These are phyloP conservation scores for Paraphysoderma sedebokerense DNA, from an alignment of 371 early-diverging fungal genomes.

Conservation along the genomic window DNA sequence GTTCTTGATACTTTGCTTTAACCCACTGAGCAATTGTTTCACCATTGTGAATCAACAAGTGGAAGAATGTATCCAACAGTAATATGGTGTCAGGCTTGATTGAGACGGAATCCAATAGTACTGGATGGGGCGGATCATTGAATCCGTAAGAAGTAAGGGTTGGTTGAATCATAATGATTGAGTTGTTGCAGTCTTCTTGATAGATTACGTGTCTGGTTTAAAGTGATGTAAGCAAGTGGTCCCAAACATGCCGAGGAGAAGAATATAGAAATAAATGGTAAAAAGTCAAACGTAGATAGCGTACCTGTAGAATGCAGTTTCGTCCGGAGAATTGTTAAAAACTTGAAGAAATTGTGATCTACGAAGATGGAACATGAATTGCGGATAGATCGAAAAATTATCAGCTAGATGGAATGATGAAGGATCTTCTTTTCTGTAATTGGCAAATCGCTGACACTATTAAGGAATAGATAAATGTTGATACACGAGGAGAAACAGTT, in stretches of 20 bases:
- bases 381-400: conserved; percentile 96
- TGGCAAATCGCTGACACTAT: conserved; percentile 94
- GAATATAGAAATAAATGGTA: not conserved
- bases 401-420: conserved; percentile 78
- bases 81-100: conserved; percentile 91
- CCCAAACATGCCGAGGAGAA: not conserved
- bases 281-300: conserved; percentile 8
- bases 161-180: conserved; percentile 98
- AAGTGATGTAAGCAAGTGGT: not conserved
- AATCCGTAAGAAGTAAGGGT: conserved; percentile 88
- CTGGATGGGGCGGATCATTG: conserved; percentile 80
- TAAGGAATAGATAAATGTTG: too few species aligned
- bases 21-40: conserved; percentile 85
- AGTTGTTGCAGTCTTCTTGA: conserved; percentile 87
- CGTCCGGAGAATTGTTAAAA: conserved; percentile 98
- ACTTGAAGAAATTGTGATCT: conserved; percentile 97
- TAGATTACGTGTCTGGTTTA: conserved; percentile 52
- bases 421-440: conserved; percentile 92
- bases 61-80: conserved; percentile 97
- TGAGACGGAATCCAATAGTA: conserved; percentile 92
- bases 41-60: conserved; percentile 92
- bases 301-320: conserved; percentile 88
- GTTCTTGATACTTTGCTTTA: conserved; percentile 78
- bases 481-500: not conserved
- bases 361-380: conserved; percentile 99